phyloP scores from a whole-genome alignment of 768 basidiomycete genomes.

The Phylloporus sp. region DNA sequence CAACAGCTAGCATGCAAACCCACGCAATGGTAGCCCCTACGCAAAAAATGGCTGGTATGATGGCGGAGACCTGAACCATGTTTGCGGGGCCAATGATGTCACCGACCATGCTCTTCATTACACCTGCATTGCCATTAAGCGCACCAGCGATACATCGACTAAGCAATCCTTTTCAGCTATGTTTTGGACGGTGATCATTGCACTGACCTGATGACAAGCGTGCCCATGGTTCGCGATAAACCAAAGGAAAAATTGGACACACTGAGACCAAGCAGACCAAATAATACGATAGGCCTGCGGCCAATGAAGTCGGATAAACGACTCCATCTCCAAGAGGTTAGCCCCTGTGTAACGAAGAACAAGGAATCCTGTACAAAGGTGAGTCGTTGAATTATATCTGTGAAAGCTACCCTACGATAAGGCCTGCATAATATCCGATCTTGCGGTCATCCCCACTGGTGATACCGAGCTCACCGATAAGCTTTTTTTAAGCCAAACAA shows the following conservation, averaged over 20 bases:
- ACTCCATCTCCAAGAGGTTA: conserved; percentile 62
- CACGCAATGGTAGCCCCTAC: conserved; percentile 30
- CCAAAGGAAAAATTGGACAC: conserved; percentile 60
- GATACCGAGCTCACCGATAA: conserved; percentile 58
- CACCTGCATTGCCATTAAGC: conserved; percentile 42
- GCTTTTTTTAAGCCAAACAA: no score
- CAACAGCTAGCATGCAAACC: not conserved
- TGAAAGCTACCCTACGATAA: conserved; percentile 40
- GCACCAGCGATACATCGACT: conserved; percentile 35
- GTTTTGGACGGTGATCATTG: not conserved
- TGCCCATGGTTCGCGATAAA: conserved; percentile 51
- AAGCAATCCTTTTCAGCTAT: not conserved
- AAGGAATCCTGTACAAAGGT: conserved; percentile 48
- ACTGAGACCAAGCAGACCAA: conserved; percentile 49
- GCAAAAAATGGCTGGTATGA: conserved; percentile 27
- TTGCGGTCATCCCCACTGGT: conserved; percentile 62
- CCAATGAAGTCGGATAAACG: conserved; percentile 56
- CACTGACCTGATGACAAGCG: conserved; percentile 49
- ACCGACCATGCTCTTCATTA: conserved; percentile 68
- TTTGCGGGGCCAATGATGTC: conserved; percentile 47
- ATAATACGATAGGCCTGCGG: conserved; percentile 56
- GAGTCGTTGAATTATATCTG: not conserved
- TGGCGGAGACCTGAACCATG: conserved; percentile 34
- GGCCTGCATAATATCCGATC: conserved; percentile 66
- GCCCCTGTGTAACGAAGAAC: conserved; percentile 55